phyloP scores from a whole-genome alignment of 306 rosid genomes.

The Begonia peltatifolia region DNA sequence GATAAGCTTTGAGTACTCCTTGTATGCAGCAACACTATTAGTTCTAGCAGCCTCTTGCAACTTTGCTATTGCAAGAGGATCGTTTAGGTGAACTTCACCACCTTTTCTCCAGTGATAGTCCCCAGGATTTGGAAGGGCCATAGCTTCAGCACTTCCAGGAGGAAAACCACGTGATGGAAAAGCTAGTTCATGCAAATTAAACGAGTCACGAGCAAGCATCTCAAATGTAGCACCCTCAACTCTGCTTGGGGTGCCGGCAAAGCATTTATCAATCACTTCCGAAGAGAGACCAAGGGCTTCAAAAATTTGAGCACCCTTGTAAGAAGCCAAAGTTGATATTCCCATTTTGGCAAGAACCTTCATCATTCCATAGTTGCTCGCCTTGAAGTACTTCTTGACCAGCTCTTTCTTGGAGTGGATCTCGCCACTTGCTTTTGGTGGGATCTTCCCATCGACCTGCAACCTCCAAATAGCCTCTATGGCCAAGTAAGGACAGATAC shows the following conservation, averaged over 20 bases:
- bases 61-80: conserved; percentile 88
- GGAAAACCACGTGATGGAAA: conserved; percentile 71
- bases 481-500: conserved; percentile 85
- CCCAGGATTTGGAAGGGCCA: conserved; percentile 93
- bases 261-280: conserved; percentile 84
- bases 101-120: conserved; percentile 99
- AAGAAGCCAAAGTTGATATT: conserved; percentile 95
- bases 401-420: conserved; percentile 60
- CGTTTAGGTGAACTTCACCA: conserved; percentile 92
- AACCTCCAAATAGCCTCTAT: conserved; percentile 83
- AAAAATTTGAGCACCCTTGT: conserved; percentile 97
- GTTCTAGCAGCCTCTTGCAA: conserved; percentile 96
- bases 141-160: conserved; percentile 88
- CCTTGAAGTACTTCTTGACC: conserved; percentile 76
- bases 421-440: conserved; percentile 56
- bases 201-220: conserved; percentile 71
- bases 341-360: conserved; percentile 99
- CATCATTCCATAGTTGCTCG: conserved; percentile 95
- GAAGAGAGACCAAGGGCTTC: conserved; percentile 97
- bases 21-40: conserved; percentile 76
- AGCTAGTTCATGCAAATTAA: conserved; percentile 72
- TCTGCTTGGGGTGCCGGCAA: conserved; percentile 95
- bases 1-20: conserved; percentile 74
- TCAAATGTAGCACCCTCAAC: conserved; percentile 97
- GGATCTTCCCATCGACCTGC: conserved; percentile 94